Evolutionary conservation across 257 asterid genomes (phyloP), one percentile per base, ranked within the genome.

Genomic region (Plectranthus barbatus): DNA sequence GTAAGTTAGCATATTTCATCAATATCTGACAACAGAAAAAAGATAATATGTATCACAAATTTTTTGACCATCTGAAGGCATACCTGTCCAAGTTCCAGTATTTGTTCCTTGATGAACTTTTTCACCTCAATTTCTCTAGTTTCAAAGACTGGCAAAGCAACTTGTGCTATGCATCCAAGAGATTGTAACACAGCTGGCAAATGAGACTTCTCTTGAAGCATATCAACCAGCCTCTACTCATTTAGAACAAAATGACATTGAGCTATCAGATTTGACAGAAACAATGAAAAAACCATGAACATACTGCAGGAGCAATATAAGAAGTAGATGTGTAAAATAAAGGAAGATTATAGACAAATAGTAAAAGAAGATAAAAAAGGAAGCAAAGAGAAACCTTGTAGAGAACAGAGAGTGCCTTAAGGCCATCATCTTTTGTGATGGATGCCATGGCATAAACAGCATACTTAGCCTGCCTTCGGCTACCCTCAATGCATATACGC

Each of bases 371-470:
- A 56, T 26, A 58, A n/a, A 50, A 39, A 26, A 56, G 4, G 29
- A 40, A 49, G 50, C 48, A 51, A 57, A 57, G 46, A 70, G 48
- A n/a, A 79, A 90, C 97, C 96, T 87, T 90, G 84, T 90, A 90
- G 36, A 90, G 87, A 64, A 90, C 96, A 76, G 97, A 90, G 68
- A 90, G 91, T 69, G 97, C 84, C 90, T 80, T 87, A 51, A 90
- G 91, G 17, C 97, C 97, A 14, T 90, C 96, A 71, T 90, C 97
- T 72, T 86, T 85, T 71, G 94, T 90, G 74, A 90, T 82, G 67
- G 97, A 86, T 71, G 95, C 93, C 66, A 90, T 83, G 6, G 97
- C 96, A 79, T 87, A 90, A 64, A 90, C 92, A 47, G 97, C 88
- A 82, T 87, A 90, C 72, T 87, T 90, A 42, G 97, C 97, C 81